Percentiles rank a stretch among this genome's conserved stretches.
These are phyloP conservation scores for Monascus purpureus DNA, from an alignment of 495 filamentous ascomycete genomes.

Conservation along the genomic window DNA sequence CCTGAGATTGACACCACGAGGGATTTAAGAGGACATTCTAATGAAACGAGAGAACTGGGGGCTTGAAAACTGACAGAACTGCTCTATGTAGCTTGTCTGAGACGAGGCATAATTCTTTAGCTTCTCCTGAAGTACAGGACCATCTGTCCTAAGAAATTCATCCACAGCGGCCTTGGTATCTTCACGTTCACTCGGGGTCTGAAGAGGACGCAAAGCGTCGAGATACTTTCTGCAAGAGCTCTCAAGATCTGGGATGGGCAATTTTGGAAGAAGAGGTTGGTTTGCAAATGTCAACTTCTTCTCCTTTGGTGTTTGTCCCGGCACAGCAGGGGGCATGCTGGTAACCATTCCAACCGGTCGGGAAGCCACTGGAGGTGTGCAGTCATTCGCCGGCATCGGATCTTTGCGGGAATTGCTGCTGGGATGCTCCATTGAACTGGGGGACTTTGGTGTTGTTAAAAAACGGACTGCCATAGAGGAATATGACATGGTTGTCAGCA, in stretches of 20 bases:
- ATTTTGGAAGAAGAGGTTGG: slow-evolving; percentile 78
- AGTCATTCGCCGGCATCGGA: slow-evolving; percentile 9
- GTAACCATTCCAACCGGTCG: not conserved
- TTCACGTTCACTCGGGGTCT: slow-evolving; percentile 64
- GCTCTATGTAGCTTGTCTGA: slow-evolving; percentile 94
- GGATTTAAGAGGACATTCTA: no score
- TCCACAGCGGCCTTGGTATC: slow-evolving; percentile 68
- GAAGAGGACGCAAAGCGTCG: slow-evolving; percentile 66
- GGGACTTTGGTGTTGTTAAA: slow-evolving; percentile 56
- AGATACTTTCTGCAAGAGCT: slow-evolving; percentile 68
- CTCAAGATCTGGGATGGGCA: slow-evolving; percentile 90
- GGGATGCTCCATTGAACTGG: slow-evolving; percentile 29
- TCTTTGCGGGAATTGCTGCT: slow-evolving; percentile 4
- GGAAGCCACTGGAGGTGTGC: not conserved
- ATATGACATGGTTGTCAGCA: slow-evolving; percentile 38
- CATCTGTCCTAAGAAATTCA: slow-evolving; percentile 77
- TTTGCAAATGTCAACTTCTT: slow-evolving; percentile 65
- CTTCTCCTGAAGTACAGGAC: slow-evolving; percentile 72
- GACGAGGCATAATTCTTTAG: slow-evolving; percentile 87
- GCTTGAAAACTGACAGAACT: slow-evolving; percentile 72
- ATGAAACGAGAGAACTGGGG: no score
- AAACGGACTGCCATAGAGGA: slow-evolving; percentile 28
- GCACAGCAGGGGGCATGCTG: not conserved
- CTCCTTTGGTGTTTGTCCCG: slow-evolving; percentile 7
- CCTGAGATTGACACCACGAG: no score